Percentiles rank a stretch among this genome's conserved stretches.
Conservation (phyloP, 2,329 filamentous ascomycete genomes). For the Xylaria sp. region DNA sequence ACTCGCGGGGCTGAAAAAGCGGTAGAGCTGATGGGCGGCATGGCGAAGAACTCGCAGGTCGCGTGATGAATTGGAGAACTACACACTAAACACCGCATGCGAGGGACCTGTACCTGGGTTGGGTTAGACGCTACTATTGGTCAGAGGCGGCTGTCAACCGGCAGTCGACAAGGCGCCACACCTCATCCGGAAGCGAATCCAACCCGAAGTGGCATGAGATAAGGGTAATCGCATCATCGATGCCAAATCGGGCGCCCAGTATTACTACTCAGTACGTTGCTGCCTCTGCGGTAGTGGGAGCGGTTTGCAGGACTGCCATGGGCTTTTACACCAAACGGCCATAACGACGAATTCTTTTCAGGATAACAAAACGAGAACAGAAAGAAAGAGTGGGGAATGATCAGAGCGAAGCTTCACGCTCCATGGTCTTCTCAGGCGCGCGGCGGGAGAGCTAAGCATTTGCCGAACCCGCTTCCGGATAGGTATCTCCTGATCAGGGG, state of each 20-base stretch:
- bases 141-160: neutral
- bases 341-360: neutral
- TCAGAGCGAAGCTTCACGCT: neutral
- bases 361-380: neutral
- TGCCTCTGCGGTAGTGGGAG: neutral
- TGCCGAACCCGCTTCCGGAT: conserved; percentile 6
- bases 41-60: conserved; percentile 37
- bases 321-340: neutral
- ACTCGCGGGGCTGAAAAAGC: conserved; percentile 15
- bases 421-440: too few relatives aligned
- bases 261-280: neutral
- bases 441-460: conserved; percentile 3
- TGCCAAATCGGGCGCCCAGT: conserved; percentile 1
- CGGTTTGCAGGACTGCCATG: too few relatives aligned
- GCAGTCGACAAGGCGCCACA: neutral
- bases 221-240: neutral
- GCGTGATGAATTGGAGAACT: conserved; percentile 28
- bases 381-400: neutral
- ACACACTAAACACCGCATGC: neutral
- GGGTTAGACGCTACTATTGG: neutral
- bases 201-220: conserved; percentile 2
- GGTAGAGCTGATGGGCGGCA: conserved; percentile 8
- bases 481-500: neutral
- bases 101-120: conserved; percentile 10
- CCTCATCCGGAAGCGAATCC: conserved; percentile 1